phyloP scores from a whole-genome alignment of 495 filamentous ascomycete species.

The Diplogelasinospora grovesii region DNA sequence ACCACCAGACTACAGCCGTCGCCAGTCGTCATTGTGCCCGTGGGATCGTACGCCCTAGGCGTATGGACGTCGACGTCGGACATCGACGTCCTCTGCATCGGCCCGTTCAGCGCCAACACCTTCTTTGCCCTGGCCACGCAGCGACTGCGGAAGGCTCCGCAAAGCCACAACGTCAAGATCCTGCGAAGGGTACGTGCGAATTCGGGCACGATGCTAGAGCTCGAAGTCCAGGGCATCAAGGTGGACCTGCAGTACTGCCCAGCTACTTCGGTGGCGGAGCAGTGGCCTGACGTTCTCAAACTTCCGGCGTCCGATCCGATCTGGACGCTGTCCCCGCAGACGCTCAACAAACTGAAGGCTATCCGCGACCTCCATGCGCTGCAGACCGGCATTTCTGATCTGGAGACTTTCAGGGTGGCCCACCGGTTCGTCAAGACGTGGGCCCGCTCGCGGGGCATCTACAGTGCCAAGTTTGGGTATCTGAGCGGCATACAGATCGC shows the following conservation, averaged over 20 bases:
- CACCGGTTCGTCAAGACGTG: conserved; percentile 48
- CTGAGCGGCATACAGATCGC: conserved; percentile 53
- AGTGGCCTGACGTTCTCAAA: conserved; percentile 30
- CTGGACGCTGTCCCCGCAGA: conserved; percentile 40
- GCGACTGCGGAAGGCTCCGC: conserved; percentile 37
- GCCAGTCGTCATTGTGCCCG: conserved; percentile 43
- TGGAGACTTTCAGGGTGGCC: conserved; percentile 43
- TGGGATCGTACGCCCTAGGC: conserved; percentile 55
- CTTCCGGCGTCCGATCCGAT: conserved; percentile 33
- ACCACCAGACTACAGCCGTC: conserved; percentile 14
- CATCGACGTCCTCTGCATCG: conserved; percentile 53
- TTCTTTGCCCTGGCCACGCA: conserved; percentile 50
- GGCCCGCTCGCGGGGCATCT: conserved; percentile 50
- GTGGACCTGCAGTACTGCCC: conserved; percentile 57
- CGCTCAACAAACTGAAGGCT: conserved; percentile 49
- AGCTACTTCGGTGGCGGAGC: conserved; percentile 38
- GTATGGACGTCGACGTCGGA: conserved; percentile 50
- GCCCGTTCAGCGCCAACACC: conserved; percentile 44
- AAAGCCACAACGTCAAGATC: conserved; percentile 30
- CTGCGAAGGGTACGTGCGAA: conserved; percentile 46
- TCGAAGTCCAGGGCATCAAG: conserved; percentile 42
- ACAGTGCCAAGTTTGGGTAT: conserved; percentile 51
- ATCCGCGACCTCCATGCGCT: conserved; percentile 50
- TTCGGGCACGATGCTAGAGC: conserved; percentile 49
- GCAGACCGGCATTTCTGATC: conserved; percentile 44